These are phyloP conservation scores for Blepharisma stoltei DNA, from an alignment of 73 alveolate species.

Conservation along the genomic window DNA sequence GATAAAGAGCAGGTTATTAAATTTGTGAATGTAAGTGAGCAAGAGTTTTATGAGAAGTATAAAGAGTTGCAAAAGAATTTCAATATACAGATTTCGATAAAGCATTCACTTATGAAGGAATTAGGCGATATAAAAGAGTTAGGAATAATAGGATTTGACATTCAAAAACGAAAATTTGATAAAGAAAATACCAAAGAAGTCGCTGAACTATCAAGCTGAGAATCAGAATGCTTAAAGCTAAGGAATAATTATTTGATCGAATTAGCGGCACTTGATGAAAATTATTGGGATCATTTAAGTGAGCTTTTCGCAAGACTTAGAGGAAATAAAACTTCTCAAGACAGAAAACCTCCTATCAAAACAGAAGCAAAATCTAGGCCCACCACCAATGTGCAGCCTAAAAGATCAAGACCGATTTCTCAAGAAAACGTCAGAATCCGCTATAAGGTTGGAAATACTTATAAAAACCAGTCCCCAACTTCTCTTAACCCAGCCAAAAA, in stretches of 20 bases:
- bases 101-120: not conserved
- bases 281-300: not conserved
- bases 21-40: not conserved
- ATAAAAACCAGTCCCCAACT: not conserved
- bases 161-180: not conserved
- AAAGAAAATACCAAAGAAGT: not conserved
- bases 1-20: not conserved
- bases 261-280: constrained; percentile 15
- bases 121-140: not conserved
- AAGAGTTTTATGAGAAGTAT: not conserved
- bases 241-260: not conserved
- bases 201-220: not conserved
- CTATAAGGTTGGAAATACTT: no score
- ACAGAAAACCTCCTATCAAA: no score
- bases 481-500: not conserved
- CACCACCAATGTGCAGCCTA: no score
- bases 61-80: not conserved
- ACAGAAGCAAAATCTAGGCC: no score
- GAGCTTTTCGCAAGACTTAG: no score
- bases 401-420: no score
- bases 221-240: constrained; percentile 21
- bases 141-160: constrained; percentile 16
- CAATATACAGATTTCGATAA: not conserved
- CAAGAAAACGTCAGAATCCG: no score
- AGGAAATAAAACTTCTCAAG: no score